Evolutionary conservation across 2,329 filamentous ascomycete genomes (phyloP).

Genomic region (Alternaria hordeiaustralica): DNA sequence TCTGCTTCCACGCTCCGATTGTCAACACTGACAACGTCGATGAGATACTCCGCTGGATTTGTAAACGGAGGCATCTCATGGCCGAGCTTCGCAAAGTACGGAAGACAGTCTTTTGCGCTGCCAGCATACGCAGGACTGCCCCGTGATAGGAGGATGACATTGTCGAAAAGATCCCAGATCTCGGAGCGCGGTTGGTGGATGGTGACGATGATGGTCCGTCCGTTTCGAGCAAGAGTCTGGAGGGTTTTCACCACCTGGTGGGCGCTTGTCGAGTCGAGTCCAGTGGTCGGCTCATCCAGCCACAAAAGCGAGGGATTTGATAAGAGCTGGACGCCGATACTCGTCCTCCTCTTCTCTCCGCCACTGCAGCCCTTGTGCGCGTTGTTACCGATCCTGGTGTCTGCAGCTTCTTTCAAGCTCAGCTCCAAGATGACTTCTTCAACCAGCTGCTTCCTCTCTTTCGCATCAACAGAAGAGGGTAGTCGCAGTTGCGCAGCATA

Average conservation of each 20-base stretch:
- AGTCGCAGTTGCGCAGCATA: constrained; percentile 77
- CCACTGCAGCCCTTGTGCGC: constrained; percentile 78
- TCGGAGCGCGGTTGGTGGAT: constrained; percentile 81
- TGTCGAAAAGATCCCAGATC: constrained; percentile 80
- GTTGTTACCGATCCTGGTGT: constrained; percentile 75
- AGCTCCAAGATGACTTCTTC: constrained; percentile 79
- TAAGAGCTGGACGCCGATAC: constrained; percentile 79
- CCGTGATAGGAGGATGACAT: constrained; percentile 70
- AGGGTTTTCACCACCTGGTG: constrained; percentile 75
- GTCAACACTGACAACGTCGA: constrained; percentile 77
- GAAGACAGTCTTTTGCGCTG: constrained; percentile 61
- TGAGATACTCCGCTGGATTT: constrained; percentile 78
- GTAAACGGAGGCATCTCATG: constrained; percentile 72
- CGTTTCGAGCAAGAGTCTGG: constrained; percentile 70
- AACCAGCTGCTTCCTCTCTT: constrained; percentile 68
- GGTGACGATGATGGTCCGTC: constrained; percentile 73
- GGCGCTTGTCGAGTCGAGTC: constrained; percentile 77
- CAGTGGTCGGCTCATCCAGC: constrained; percentile 80
- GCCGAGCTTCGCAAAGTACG: constrained; percentile 68
- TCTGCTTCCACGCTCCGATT: constrained; percentile 73
- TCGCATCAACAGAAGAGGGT: constrained; percentile 65
- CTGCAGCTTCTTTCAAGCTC: constrained; percentile 76
- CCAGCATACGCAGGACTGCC: constrained; percentile 75
- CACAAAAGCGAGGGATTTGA: constrained; percentile 80
- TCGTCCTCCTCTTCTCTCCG: constrained; percentile 77